Evolutionary conservation across 2,329 filamentous ascomycete genomes (phyloP).

Genomic region (Sodiomyces alkalinus): DNA sequence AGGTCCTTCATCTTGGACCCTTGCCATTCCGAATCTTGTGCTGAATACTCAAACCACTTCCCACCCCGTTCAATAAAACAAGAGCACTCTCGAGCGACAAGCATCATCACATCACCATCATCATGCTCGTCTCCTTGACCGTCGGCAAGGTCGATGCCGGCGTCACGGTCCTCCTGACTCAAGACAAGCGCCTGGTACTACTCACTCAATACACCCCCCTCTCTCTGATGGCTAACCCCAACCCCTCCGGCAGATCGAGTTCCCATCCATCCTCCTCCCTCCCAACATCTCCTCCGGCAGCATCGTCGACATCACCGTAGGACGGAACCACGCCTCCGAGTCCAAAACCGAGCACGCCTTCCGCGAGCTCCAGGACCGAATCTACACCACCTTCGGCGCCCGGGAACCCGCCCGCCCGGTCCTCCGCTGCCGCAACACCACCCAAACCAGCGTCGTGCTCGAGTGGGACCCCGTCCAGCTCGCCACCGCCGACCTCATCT

Average conservation of each 20-base stretch:
- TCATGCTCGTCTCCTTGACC: slow-evolving; percentile 91
- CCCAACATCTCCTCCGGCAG: slow-evolving; percentile 90
- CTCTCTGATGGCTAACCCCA: slow-evolving; percentile 9
- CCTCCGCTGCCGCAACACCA: slow-evolving; percentile 88
- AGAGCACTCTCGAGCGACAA: no score
- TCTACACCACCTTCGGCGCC: slow-evolving; percentile 75
- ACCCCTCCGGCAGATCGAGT: slow-evolving; percentile 78
- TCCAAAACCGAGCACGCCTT: slow-evolving; percentile 60
- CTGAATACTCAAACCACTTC: no score
- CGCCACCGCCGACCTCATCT: slow-evolving; percentile 81
- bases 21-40: no score
- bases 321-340: slow-evolving; percentile 73
- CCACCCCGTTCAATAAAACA: no score
- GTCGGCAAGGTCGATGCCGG: slow-evolving; percentile 99
- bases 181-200: slow-evolving; percentile 88
- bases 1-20: no score
- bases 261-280: slow-evolving; percentile 91
- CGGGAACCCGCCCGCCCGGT: slow-evolving; percentile 60
- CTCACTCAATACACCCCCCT: no score
- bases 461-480: slow-evolving; percentile 95
- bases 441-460: slow-evolving; percentile 93
- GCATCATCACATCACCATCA: slow-evolving; percentile 15
- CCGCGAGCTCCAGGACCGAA: slow-evolving; percentile 72
- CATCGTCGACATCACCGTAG: slow-evolving; percentile 94
- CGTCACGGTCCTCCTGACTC: slow-evolving; percentile 89